Base-by-base conservation (phyloP, 768 basidiomycete genomes). In the Boletus eberwhitei region DNA sequence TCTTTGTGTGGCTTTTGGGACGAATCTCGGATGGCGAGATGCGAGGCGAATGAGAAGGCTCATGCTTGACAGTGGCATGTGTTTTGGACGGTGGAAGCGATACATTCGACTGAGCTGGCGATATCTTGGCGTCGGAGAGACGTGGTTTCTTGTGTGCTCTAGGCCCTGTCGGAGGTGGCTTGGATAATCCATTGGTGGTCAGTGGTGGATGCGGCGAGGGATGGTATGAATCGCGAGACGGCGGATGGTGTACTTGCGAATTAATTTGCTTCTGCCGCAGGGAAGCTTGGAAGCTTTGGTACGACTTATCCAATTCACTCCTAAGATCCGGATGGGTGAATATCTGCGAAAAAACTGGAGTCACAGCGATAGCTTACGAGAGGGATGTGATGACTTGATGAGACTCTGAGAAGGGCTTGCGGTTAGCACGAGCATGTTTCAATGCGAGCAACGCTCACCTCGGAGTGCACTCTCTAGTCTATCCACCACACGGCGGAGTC, bases 141-240 rank as follows among this genome's bases (percentile, higher is more conserved):
- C 90, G 85, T 16, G 83, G 84, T 64, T 87, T 88, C 76, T 93
- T 93, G 70, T 88, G 77, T 24, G 87, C 86, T 51, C 90, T 82
- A 3, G 90, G 90, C 12, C 84, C 90, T 0, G 89, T 93, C 0
- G 90, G 90, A 8, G 82, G 86, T 4, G 74, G 76, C 66, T 84
- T 88, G 55, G 57, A 61, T 59, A 71, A 52, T 13, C 73, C 73
- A 48, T 73, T 71, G 52, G 72, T 61, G 22, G 59, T 61, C 8
- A 69, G 57, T n/a, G 47, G 52, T n/a, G 47, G 60, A 52, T 78
- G 73, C 57, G 46, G 60, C 43, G 12, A 70, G 5, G 53, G 61
- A 54, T 78, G 73, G 61, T 82, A 78, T 21, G 73, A 63, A 49
- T 76, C 75, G 24, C 77, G 79, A 44, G 82, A 77, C 6, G 69